Base-by-base conservation (phyloP, 2,329 filamentous ascomycete genomes). In the Zarea fungicola region DNA sequence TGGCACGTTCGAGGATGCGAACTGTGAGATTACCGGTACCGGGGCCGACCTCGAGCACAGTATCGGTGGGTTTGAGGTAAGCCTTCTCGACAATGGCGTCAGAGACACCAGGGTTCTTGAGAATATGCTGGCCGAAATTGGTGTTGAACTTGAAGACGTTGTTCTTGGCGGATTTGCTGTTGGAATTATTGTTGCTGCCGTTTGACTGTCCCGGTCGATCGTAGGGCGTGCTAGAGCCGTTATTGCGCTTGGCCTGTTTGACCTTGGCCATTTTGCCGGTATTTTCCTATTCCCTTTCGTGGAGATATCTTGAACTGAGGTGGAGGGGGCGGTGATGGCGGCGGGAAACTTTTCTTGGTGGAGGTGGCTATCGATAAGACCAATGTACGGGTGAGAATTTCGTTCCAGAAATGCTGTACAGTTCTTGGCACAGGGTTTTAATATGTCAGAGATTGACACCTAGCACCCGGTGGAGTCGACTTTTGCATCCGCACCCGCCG, bases 111-210 rank as follows among this genome's bases (percentile, higher is more conserved):
- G 88, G 88, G 66, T 95, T 95, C 67, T 96, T 96, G 56, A 97
- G 78, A 54, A 99, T 93, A 67, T 97, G 89, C 64, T 80, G 76
- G 59, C 92, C 90, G 56, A 93, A 81, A 66, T 92, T 76, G 59
- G 87, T 93, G 75, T 95, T 96, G 82, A 96, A 95, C 67, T 95
- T 95, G 81, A 97, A 97, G 68, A 96, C 89, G 60, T 88, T 91
- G 72, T 95, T 90, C 62, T 74, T 74, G 50, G 64, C 61, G 9
- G 65, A 58, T 52, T 63, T 48, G 46, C 32, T 36, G 32, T 23
- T 37, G 46, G 50, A 53, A 19, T 35, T 44, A 42, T 26, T 34
- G 48, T 50, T 54, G 40, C 50, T 49, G 44, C 56, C 52, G 51
- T 48, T 48, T 4, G 54, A 52, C 28, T 52, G 53, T 32, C 52